Conservation (phyloP, 768 basidiomycete genomes). For the Gloeostereum incarnatum region DNA sequence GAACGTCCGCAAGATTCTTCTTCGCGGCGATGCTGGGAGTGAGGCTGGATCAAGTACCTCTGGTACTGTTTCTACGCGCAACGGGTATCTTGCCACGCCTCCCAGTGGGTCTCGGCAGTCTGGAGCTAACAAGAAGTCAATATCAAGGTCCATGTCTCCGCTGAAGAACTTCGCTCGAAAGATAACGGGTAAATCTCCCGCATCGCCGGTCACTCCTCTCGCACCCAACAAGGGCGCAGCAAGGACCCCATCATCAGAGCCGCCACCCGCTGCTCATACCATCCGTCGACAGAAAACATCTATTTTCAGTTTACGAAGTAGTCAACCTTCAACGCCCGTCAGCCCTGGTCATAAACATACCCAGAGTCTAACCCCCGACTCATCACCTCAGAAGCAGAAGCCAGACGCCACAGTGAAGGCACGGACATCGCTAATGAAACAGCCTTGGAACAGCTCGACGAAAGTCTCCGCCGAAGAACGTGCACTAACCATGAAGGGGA, state of each 20-base stretch:
- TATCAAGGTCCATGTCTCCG: constrained; percentile 75
- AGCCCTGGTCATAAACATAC: constrained; percentile 59
- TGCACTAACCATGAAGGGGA: constrained; percentile 32
- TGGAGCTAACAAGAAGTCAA: constrained; percentile 35
- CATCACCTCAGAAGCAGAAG: constrained; percentile 40
- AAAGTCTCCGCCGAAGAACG: constrained; percentile 53
- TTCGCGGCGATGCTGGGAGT: constrained; percentile 45
- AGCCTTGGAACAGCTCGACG: constrained; percentile 77
- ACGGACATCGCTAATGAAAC: constrained; percentile 23
- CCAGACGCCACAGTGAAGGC: constrained; percentile 32
- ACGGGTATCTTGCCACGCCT: constrained; percentile 61
- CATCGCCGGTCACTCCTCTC: constrained; percentile 35
- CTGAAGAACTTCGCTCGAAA: constrained; percentile 70
- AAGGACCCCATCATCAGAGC: constrained; percentile 47
- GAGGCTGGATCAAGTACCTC: constrained; percentile 68
- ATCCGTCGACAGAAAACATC: constrained; percentile 57
- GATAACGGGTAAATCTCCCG: constrained; percentile 40
- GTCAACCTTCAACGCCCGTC: constrained; percentile 44
- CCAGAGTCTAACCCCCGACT: constrained; percentile 63
- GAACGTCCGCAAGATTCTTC: constrained; percentile 47
- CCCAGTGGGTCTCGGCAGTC: constrained; percentile 36
- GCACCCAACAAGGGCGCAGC: constrained; percentile 31
- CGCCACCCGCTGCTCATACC: no score
- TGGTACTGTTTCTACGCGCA: constrained; percentile 38
- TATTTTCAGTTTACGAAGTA: constrained; percentile 41